phyloP scores from a whole-genome alignment of 345 rosid species.

The Melastoma malabathricum region DNA sequence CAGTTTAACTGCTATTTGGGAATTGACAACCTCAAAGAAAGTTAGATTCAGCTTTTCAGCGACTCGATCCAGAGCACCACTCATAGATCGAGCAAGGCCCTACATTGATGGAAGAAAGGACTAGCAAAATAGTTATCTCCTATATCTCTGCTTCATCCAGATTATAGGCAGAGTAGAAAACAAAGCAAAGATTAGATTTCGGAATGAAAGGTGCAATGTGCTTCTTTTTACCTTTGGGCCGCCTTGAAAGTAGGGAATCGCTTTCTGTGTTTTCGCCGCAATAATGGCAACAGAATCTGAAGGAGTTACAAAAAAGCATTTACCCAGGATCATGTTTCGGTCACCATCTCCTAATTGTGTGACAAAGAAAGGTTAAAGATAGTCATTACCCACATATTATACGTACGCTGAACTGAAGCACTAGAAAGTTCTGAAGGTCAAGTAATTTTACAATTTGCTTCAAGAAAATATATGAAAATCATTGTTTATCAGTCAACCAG shows the following conservation, averaged over 20 bases:
- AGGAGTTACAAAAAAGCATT: slow-evolving; percentile 75
- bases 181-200: no score
- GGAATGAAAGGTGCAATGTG: background rate
- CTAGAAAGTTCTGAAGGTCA: no score
- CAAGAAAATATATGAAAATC: no score
- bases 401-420: no score
- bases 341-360: slow-evolving; percentile 72
- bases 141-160: no score
- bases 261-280: slow-evolving; percentile 79
- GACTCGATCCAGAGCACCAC: slow-evolving; percentile 93
- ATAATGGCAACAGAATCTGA: slow-evolving; percentile 91
- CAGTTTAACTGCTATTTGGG: slow-evolving; percentile 7
- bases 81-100: slow-evolving; percentile 94
- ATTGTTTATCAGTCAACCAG: no score
- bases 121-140: no score
- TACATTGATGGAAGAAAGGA: slow-evolving; percentile 13
- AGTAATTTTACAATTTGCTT: no score
- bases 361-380: background rate
- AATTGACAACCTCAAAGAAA: slow-evolving; percentile 61
- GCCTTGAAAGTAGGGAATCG: slow-evolving; percentile 64
- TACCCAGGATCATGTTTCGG: slow-evolving; percentile 91
- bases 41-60: slow-evolving; percentile 72
- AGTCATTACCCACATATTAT: background rate
- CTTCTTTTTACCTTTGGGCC: slow-evolving; percentile 61
- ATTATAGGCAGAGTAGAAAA: no score